Evolutionary conservation across 1,284 basidiomycete species (phyloP).

Genomic region (Tilletia caries): DNA sequence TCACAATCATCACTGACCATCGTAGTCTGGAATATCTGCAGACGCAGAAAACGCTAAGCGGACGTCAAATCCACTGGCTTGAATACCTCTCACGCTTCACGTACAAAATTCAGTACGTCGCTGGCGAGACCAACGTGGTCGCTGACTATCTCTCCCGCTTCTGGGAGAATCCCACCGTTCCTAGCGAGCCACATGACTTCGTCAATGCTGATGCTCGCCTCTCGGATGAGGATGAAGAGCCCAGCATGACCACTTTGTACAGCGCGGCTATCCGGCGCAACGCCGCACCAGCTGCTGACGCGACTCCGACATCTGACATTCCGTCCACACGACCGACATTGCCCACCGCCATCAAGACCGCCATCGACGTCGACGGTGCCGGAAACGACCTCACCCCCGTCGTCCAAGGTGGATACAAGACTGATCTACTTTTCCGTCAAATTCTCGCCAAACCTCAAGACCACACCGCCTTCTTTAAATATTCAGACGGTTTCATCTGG

Average conservation of each 20-base stretch:
- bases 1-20: constrained; percentile 21
- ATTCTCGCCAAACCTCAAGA: background rate
- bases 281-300: no score
- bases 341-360: background rate
- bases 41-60: constrained; percentile 52
- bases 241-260: background rate
- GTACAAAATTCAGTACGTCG: constrained; percentile 52
- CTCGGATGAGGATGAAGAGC: background rate
- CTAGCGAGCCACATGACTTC: background rate
- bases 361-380: background rate
- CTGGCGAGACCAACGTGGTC: constrained; percentile 36
- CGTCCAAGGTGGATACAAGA: background rate
- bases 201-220: constrained; percentile 8
- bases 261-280: background rate
- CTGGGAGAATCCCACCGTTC: background rate
- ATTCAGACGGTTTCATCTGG: background rate
- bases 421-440: background rate
- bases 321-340: background rate
- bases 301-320: no score
- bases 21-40: constrained; percentile 32
- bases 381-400: background rate
- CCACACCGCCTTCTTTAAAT: background rate
- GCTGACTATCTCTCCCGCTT: constrained; percentile 21
- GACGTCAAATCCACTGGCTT: constrained; percentile 55
- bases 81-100: constrained; percentile 52